phyloP scores from a whole-genome alignment of 2,329 filamentous ascomycete species.

The Sporothrix phasma region DNA sequence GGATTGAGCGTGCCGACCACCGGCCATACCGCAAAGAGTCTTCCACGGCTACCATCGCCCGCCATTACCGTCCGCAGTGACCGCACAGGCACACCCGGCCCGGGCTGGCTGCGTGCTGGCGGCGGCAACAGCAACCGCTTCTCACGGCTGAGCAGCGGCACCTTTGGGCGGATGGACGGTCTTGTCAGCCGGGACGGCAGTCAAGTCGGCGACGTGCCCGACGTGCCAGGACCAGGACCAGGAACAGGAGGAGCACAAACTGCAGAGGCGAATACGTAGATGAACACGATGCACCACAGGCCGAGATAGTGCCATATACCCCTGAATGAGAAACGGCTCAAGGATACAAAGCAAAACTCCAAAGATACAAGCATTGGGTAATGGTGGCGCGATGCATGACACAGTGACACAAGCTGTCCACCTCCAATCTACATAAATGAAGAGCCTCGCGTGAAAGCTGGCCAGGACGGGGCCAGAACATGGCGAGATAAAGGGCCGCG shows the following conservation, averaged over 20 bases:
- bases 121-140: background rate
- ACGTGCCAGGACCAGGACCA: too few species aligned
- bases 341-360: background rate
- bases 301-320: background rate
- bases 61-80: background rate
- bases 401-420: background rate
- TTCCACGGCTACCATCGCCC: background rate
- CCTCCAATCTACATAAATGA: background rate
- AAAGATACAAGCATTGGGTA: background rate
- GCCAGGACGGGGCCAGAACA: background rate
- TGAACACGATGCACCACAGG: background rate
- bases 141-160: constrained; percentile 17
- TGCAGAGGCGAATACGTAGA: background rate
- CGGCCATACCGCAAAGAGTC: background rate
- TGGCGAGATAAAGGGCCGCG: background rate
- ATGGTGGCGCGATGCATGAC: too few species aligned
- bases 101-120: background rate
- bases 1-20: constrained; percentile 1
- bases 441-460: background rate
- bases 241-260: background rate
- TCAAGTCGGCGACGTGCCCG: background rate
- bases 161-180: constrained; percentile 16
- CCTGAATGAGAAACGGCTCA: constrained; percentile 4
- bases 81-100: background rate
- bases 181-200: background rate